These are phyloP conservation scores for Clathrospora elynae DNA, from an alignment of 2,329 filamentous ascomycete species.

Conservation along the genomic window DNA sequence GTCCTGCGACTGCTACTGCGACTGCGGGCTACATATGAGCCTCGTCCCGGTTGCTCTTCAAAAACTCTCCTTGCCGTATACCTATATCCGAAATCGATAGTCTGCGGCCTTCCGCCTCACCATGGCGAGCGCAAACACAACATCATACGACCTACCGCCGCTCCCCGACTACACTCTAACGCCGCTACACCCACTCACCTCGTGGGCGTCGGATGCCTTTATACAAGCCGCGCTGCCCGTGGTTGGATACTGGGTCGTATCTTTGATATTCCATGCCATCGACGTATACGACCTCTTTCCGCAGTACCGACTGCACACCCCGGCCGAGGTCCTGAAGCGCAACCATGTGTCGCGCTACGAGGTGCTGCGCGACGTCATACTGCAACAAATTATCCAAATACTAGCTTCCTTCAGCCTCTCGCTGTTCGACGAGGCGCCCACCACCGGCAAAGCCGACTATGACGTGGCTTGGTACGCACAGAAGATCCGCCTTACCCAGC, in stretches of 20 bases:
- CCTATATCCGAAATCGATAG: slow-evolving; percentile 8
- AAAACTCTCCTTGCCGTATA: slow-evolving; percentile 1
- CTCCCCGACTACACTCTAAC: slow-evolving; percentile 80
- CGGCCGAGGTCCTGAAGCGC: slow-evolving; percentile 83
- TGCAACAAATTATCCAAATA: slow-evolving; percentile 92
- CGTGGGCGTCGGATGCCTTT: slow-evolving; percentile 80
- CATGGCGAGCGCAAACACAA: slow-evolving; percentile 54
- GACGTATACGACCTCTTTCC: slow-evolving; percentile 86
- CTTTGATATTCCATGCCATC: slow-evolving; percentile 83
- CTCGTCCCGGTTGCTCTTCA: slow-evolving; percentile 3
- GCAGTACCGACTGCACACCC: slow-evolving; percentile 92
- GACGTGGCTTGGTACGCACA: slow-evolving; percentile 90
- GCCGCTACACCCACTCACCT: slow-evolving; percentile 71
- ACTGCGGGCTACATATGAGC: slow-evolving; percentile 8
- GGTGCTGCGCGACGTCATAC: slow-evolving; percentile 84
- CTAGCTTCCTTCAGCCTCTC: slow-evolving; percentile 70
- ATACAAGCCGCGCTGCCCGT: slow-evolving; percentile 77
- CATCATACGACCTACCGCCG: slow-evolving; percentile 72
- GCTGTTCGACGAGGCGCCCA: slow-evolving; percentile 73
- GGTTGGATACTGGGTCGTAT: slow-evolving; percentile 85
- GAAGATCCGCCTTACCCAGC: slow-evolving; percentile 77
- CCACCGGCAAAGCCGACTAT: slow-evolving; percentile 78
- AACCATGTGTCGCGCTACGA: slow-evolving; percentile 86
- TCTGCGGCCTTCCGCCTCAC: slow-evolving; percentile 21
- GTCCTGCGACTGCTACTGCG: too few species aligned